Conservation (phyloP, 306 rosid species). For the Begonia peltatifolia region DNA sequence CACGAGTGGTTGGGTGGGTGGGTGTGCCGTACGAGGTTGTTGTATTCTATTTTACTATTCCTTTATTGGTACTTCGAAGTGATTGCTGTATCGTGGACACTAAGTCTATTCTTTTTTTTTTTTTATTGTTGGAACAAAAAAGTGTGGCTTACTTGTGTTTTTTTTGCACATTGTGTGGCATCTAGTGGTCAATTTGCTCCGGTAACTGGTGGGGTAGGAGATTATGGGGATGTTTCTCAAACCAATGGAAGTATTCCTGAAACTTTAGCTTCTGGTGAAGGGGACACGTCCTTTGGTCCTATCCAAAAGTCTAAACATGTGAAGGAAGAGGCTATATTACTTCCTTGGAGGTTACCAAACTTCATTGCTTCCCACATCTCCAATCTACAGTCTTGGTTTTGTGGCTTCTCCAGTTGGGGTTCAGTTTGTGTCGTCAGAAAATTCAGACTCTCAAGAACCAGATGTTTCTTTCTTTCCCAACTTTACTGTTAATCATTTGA, state of each 20-base stretch:
- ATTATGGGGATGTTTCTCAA: background rate
- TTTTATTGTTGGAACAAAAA: too few relatives aligned
- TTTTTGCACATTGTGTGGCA: background rate
- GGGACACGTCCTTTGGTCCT: too few relatives aligned
- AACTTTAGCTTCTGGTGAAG: background rate
- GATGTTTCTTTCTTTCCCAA: background rate
- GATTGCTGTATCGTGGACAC: too few relatives aligned
- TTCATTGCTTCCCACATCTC: background rate
- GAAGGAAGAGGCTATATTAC: background rate
- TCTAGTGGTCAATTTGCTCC: background rate
- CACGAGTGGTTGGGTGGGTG: too few relatives aligned
- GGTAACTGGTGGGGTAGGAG: background rate
- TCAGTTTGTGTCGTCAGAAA: background rate
- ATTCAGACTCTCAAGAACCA: background rate
- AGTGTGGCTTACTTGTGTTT: background rate
- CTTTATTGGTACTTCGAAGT: too few relatives aligned
- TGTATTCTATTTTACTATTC: too few relatives aligned
- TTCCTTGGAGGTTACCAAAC: background rate
- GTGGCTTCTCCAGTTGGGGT: background rate
- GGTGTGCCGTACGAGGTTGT: too few relatives aligned
- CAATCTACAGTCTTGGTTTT: background rate
- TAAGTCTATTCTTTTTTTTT: too few relatives aligned
- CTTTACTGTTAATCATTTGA: background rate
- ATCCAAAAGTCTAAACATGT: background rate
- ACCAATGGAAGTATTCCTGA: background rate